Conservation (phyloP, 2,329 filamentous ascomycete species). For the Colletotrichum sp. region DNA sequence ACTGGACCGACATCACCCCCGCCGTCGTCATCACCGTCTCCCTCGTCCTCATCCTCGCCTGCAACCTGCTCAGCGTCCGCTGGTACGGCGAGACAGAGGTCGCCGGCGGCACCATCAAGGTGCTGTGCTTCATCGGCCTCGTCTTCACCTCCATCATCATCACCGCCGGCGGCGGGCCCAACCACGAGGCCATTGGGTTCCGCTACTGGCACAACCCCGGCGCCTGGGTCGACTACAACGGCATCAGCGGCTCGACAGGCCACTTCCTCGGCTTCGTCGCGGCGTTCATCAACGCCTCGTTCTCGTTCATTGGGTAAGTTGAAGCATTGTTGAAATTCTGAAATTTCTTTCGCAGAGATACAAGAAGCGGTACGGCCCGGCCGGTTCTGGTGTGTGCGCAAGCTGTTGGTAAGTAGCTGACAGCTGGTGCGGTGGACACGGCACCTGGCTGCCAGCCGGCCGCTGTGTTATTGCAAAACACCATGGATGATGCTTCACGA, state of each 20-base stretch:
- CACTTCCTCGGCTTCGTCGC: slow-evolving; percentile 62
- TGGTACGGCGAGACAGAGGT: slow-evolving; percentile 53
- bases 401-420: neutral
- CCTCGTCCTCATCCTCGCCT: slow-evolving; percentile 39
- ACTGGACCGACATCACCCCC: slow-evolving; percentile 48
- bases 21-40: slow-evolving; percentile 49
- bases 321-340: neutral
- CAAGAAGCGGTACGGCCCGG: neutral
- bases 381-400: neutral
- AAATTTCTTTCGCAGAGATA: neutral
- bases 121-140: slow-evolving; percentile 56
- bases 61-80: slow-evolving; percentile 46
- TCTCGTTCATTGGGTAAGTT: slow-evolving; percentile 19
- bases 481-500: neutral
- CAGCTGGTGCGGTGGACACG: neutral
- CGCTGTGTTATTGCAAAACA: neutral
- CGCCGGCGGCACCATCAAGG: slow-evolving; percentile 47
- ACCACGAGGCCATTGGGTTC: slow-evolving; percentile 46
- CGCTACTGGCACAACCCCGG: slow-evolving; percentile 46
- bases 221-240: slow-evolving; percentile 54
- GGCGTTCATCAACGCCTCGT: slow-evolving; percentile 56
- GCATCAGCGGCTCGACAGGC: slow-evolving; percentile 51
- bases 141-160: slow-evolving; percentile 50
- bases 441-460: too few relatives aligned
- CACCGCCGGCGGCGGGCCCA: slow-evolving; percentile 55